Evolutionary conservation across 225 moss, liverwort and hornwort species (phyloP), one percentile per base, ranked within the genome.

Genomic region (Straminergon stramineum): DNA sequence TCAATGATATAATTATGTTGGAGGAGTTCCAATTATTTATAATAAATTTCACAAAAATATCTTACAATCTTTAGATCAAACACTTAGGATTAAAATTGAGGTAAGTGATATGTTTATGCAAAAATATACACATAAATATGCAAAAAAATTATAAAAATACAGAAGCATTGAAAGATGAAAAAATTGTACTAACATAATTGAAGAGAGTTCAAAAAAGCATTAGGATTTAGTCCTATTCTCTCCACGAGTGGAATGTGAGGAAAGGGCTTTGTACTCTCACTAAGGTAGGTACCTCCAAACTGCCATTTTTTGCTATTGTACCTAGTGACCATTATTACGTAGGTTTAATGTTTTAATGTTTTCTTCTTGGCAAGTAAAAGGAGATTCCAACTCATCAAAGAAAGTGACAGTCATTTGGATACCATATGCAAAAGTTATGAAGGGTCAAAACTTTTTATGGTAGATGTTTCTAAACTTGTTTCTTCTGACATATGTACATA

Each of bases 311-410:
- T 39, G 14, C 24, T 23, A 39, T 14, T 71, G 9, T 41, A 3
- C 3, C 26, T 41, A 15, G 0, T 71, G 41, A 0, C 1, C 5
- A 24, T 71, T 3, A 2, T 39, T 39, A 13, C 1, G 7, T 13
- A 24, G 8, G 8, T 15, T 8, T 48, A 48, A 39, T 39, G 14
- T 39, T 70, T 1, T 39, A 24, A 24, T 39, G 14, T 70, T 70
- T 70, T 39, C 7, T 24, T 39, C 1, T 23, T 39, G 8, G 39
- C 24, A 39, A 23, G 8, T 39, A 5, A 70, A 70, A 14, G 2
- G 24, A 70, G 2, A 7, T n/a, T 70, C 8, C 39, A 24, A 73
- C 1, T 0, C 3, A 73, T 15, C 7, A 27, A 26, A 39, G 7
- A 73, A 73, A 1, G 8, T 0, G 0, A 26, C 43, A 45, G 45